Base-by-base conservation (phyloP, 768 basidiomycete genomes). In the Hebeloma cylindrosporum region DNA sequence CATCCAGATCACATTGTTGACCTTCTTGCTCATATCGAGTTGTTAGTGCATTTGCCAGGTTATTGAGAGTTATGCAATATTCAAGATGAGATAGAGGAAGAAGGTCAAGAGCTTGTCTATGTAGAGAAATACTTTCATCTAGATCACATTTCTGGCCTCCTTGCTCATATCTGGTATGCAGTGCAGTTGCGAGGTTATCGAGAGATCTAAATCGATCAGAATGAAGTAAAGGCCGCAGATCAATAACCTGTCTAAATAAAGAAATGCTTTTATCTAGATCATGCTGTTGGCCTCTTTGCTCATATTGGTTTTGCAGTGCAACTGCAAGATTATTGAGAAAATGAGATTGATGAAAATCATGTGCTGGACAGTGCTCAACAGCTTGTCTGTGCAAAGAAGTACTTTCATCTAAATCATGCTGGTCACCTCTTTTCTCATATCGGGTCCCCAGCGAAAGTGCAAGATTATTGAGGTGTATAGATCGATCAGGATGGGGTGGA, bases 31-130 rank as follows among this genome's bases (percentile, higher is more conserved):
- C 7, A 16, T 28, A 50, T 5, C 43, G 48, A 1, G 25, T 33
- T 9, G 7, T 5, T 4, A 48, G 33, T 21, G 34, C 17, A 28
- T 27, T 33, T 4, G 47, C 47, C 8, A 48, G 47, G 25, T 48
- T 48, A 21, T 43, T 48, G 16, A 45, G 25, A 6, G 22, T 7
- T n/a, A 16, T 45, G 7, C 22, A 45, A 16, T 21, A 36, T 7
- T 20, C 9, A 6, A 36, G 44, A 28, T 45, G 44, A 13, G 37
- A 4, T 31, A 14, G 13, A 30, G 29, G 17, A 8, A 10, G n/a
- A 20, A 45, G 3, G 3, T 8, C n/a, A 18, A 40, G 39, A 14
- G 20, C 25, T 10, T 18, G 23, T 17, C 27, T 17, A 13, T 43
- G 30, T 10, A 49, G 33, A 5, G 7, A 38, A 32, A 43, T 43